Evolutionary conservation across 208 protist species (phyloP).

Genomic region (Giardia duodenalis): DNA sequence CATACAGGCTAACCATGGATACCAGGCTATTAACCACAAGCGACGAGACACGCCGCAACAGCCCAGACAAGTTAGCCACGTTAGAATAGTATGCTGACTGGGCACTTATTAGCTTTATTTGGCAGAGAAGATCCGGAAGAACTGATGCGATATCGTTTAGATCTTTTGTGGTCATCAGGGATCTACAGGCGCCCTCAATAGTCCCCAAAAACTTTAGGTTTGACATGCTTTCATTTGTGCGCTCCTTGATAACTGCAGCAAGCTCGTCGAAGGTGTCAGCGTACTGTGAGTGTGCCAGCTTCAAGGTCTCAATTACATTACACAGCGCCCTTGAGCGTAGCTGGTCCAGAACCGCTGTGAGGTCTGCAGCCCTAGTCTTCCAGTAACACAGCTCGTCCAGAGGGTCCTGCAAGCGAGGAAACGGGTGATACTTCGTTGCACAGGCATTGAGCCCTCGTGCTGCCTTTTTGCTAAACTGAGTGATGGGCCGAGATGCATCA

Average conservation of each 20-base stretch:
- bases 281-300: constrained; percentile 15
- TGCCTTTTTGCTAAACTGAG: neutral
- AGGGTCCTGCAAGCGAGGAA: neutral
- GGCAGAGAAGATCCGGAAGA: neutral
- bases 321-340: neutral
- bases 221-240: neutral
- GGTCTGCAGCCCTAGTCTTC: neutral
- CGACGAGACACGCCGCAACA: neutral
- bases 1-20: neutral
- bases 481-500: neutral
- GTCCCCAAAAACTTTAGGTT: neutral
- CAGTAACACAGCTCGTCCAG: constrained; percentile 14
- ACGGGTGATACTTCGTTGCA: neutral
- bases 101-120: constrained; percentile 2
- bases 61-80: neutral
- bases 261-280: neutral
- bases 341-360: neutral
- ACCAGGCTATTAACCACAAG: neutral
- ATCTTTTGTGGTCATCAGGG: neutral
- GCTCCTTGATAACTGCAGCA: neutral
- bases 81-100: neutral
- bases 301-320: constrained; percentile 22
- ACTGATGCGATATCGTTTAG: neutral
- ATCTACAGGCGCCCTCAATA: neutral
- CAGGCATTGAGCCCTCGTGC: neutral